Evolutionary conservation across 495 filamentous ascomycete genomes (phyloP).

Genomic region (Podospora anserina): DNA sequence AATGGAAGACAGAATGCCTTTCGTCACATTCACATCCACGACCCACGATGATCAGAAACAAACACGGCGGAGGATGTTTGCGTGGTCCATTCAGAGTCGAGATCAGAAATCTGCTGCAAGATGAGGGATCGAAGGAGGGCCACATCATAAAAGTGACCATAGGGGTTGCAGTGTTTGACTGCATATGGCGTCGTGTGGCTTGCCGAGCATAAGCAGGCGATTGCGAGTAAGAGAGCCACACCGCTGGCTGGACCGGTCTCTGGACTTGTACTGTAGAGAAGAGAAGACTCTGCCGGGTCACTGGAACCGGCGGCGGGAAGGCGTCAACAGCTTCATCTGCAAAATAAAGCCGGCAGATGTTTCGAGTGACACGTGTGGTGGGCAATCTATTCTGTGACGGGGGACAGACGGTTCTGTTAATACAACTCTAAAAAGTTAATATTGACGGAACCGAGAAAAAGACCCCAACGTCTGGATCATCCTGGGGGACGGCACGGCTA

Average conservation of each 20-base stretch:
- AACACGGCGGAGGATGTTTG: background rate
- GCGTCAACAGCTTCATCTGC: conserved; percentile 24
- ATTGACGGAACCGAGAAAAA: conserved; percentile 28
- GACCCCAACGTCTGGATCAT: conserved; percentile 13
- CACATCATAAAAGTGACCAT: background rate
- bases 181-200: conserved; percentile 17
- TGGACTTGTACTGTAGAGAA: background rate
- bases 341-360: conserved; percentile 37
- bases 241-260: background rate
- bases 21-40: background rate
- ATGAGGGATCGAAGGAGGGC: conserved; percentile 9
- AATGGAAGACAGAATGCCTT: background rate
- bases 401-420: conserved; percentile 16
- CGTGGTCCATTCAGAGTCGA: background rate
- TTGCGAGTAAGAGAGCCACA: background rate
- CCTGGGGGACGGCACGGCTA: conserved; percentile 33
- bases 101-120: conserved; percentile 21
- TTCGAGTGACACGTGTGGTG: conserved; percentile 27
- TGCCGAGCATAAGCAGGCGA: background rate
- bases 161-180: conserved; percentile 2
- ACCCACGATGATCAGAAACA: background rate
- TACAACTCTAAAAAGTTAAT: conserved; percentile 18
- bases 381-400: conserved; percentile 24
- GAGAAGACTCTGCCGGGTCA: background rate
- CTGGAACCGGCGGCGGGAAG: conserved; percentile 10